Base-by-base conservation (phyloP, 2,329 filamentous ascomycete species). In the Cercospora sp. region DNA sequence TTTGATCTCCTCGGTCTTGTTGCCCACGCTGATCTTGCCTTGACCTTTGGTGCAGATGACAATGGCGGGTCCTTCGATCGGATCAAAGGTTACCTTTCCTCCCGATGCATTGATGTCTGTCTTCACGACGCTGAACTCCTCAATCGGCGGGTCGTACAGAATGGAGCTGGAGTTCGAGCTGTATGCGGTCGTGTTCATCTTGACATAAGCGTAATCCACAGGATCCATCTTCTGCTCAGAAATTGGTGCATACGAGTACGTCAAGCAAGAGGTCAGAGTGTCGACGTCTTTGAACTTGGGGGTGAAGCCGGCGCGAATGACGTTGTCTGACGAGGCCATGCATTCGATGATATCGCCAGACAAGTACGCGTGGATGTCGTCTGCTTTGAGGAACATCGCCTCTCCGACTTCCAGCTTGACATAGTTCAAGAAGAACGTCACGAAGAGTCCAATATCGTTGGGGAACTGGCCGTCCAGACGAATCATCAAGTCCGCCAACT, bases 291-390 rank as follows among this genome's bases (percentile, higher is more conserved):
- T 97, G 86, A 97, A 99, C 79, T 99, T 99, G 65, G 95, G 95
- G 0, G 95, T 99, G 81, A 99, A 95, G 53, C 95, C 95, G 0
- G 95, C 95, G 65, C 95, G 93, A 62, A 99, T 94, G 40, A 99
- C 95, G 73, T 99, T 99, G 85, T 99, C 95, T n/a, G 92, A 97
- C 8, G 93, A 91, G 0, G 95, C 95, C 95, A 99, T 99, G 84
- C 95, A 99, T 82, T 99, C 95, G 78, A 99, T 93, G 74, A 99
- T 97, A 77, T 99, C 94, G 68, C 92, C 92, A 2, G 90, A 92
- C 53, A 96, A 82, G 80, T 99, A 99, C 60, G 95, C 95, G 79
- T 99, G 95, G 75, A 98, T 98, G 77, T 98, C 95, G 77, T 99
- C 94, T 6, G 95, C 95, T 75, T 93, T 92, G 40, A 99, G 86